Base-by-base conservation (phyloP, 2,329 filamentous ascomycete genomes). In the Beauveria asiatica region DNA sequence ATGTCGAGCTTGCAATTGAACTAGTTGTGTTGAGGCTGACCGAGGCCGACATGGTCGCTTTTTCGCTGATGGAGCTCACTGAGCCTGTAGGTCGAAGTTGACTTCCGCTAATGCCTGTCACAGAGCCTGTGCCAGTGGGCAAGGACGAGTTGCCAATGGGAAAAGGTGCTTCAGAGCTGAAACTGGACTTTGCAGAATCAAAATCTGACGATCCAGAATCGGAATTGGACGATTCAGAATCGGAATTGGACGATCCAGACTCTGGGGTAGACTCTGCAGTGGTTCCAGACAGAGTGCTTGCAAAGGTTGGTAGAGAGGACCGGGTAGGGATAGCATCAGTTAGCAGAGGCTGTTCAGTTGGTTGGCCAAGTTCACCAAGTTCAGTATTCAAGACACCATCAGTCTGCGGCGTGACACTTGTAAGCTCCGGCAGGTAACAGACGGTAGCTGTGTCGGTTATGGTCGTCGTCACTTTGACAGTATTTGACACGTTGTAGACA, bases 281-380 rank as follows among this genome's bases (percentile, higher is more conserved):
- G 3, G 68, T 62, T 37, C 11, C 13, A 46, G 57, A 49, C 21
- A 42, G 21, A 3, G 41, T 62, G 42, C 45, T 61, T 65, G 51
- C 64, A 59, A 44, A 68, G 54, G 7, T 65, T 63, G 21, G 67
- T 69, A 44, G 68, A 65, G 41, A 73, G 54, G 57, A 67, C 63
- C 57, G 71, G 70, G 17, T 69, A 65, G 13, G 72, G 72, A 44
- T 73, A 67, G 58, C 70, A 68, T 33, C 63, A 62, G 41, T 72
- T 61, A 49, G 61, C 64, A 64, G 66, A 17, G 52, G 59, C 7
- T 39, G 23, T 25, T 16, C 11, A 5, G 52, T 60, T 21, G 52
- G 51, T 27, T 60, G 59, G 16, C 59, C 59, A 9, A 13, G 21
- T 30, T 54, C 52, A 5, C 45, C 52, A 17, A 60, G 45, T 3